Percentiles rank a stretch among this genome's conserved stretches.
Conservation (phyloP, 352 stramenopile species). For the Plasmopara viticola region DNA sequence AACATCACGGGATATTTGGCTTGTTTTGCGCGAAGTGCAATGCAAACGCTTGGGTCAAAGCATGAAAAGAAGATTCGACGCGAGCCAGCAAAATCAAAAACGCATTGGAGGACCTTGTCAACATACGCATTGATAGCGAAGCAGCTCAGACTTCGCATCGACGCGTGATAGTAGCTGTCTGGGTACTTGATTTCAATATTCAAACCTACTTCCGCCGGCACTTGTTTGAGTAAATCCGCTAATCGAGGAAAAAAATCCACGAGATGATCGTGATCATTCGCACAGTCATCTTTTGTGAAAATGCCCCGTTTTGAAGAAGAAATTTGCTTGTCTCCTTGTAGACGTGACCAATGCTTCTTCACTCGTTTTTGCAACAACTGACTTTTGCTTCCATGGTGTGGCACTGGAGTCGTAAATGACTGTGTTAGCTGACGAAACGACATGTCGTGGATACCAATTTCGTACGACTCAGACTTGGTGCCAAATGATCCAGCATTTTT, state of each 20-base stretch:
- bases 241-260: constrained; percentile 68
- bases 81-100: constrained; percentile 55
- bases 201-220: constrained; percentile 61
- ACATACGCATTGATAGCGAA: constrained; percentile 78
- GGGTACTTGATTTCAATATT: constrained; percentile 86
- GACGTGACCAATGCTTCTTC: constrained; percentile 61
- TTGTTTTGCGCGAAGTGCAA: constrained; percentile 64
- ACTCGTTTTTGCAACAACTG: constrained; percentile 41
- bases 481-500: constrained; percentile 35
- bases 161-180: constrained; percentile 32
- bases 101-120: constrained; percentile 58
- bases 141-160: constrained; percentile 36
- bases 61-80: constrained; percentile 79
- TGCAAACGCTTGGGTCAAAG: constrained; percentile 66
- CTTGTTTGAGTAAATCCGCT: constrained; percentile 58
- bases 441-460: constrained; percentile 68
- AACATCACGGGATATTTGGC: constrained; percentile 70
- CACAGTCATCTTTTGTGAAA: constrained; percentile 8
- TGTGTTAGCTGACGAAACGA: constrained; percentile 54
- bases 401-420: constrained; percentile 36
- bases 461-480: constrained; percentile 44
- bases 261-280: constrained; percentile 40
- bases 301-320: constrained; percentile 6
- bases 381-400: constrained; percentile 25
- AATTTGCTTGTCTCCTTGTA: constrained; percentile 27